phyloP scores from a whole-genome alignment of 768 basidiomycete species.

The Mycena sanguinolenta region DNA sequence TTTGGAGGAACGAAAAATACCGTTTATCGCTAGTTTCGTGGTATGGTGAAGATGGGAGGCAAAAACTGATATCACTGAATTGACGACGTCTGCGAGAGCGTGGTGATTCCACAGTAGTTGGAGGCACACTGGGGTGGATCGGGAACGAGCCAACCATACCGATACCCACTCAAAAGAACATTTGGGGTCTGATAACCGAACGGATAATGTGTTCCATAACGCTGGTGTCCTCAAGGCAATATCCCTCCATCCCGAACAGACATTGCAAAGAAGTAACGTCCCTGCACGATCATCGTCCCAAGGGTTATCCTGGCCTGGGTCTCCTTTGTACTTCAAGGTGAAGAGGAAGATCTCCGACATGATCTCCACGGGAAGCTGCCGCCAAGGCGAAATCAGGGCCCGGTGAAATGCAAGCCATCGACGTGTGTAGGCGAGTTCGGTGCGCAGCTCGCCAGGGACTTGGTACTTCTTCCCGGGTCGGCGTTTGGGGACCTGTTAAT shows the following conservation, averaged over 20 bases:
- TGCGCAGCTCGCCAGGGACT: conserved; percentile 26
- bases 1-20: background rate
- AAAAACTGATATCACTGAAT: conserved; percentile 15
- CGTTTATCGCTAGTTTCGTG: conserved; percentile 18
- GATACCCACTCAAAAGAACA: conserved; percentile 26
- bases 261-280: conserved; percentile 20
- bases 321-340: background rate
- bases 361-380: conserved; percentile 27
- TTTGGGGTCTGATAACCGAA: background rate
- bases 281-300: conserved; percentile 25
- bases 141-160: conserved; percentile 30
- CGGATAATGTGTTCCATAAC: conserved; percentile 25
- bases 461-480: conserved; percentile 18
- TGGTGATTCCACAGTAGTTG: conserved; percentile 22
- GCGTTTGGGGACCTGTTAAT: conserved; percentile 27
- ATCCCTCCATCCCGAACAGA: conserved; percentile 26
- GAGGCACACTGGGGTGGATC: conserved; percentile 22
- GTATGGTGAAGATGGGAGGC: conserved; percentile 23
- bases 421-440: conserved; percentile 19
- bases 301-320: background rate
- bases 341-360: conserved; percentile 24
- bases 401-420: conserved; percentile 25
- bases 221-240: conserved; percentile 26
- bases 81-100: background rate
- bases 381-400: conserved; percentile 27